phyloP scores from a whole-genome alignment of 345 rosid genomes.

The Brassica carinata region DNA sequence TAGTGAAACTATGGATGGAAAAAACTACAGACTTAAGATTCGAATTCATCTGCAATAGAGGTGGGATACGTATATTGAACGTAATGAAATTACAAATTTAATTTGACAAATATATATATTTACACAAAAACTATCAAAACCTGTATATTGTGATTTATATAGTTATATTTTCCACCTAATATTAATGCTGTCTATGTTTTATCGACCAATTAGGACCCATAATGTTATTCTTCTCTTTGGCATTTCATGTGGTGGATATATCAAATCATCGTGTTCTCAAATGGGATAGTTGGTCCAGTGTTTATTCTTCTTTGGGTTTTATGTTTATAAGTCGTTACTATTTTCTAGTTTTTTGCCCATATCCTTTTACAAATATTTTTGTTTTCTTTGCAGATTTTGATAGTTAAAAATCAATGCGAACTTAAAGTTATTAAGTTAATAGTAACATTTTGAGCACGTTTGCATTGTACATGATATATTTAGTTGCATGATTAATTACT shows the following conservation, averaged over 20 bases:
- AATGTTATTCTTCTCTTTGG: conserved; percentile 27
- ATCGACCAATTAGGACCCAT: conserved; percentile 42
- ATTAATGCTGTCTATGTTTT: conserved; percentile 38
- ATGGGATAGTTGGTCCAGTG: conserved; percentile 32
- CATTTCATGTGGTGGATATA: conserved; percentile 35
- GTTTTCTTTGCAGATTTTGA: background rate
- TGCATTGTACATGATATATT: background rate
- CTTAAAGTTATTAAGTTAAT: background rate
- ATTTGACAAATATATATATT: background rate
- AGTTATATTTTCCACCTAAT: conserved; percentile 13
- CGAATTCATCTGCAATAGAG: background rate
- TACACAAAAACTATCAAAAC: background rate
- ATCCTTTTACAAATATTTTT: background rate
- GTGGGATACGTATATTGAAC: background rate
- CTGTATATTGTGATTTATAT: background rate
- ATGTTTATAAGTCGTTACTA: background rate
- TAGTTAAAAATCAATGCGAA: background rate
- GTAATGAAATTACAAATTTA: background rate
- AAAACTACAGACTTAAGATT: background rate
- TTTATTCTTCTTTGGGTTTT: conserved; percentile 2
- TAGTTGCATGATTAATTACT: conserved; percentile 13
- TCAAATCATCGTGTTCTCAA: conserved; percentile 25
- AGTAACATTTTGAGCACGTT: background rate
- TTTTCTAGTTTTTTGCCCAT: background rate
- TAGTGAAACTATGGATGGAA: conserved; percentile 12